These are phyloP conservation scores for Tillandsia fasciculata DNA, from an alignment of 176 grass and related monocot species.

Conservation along the genomic window DNA sequence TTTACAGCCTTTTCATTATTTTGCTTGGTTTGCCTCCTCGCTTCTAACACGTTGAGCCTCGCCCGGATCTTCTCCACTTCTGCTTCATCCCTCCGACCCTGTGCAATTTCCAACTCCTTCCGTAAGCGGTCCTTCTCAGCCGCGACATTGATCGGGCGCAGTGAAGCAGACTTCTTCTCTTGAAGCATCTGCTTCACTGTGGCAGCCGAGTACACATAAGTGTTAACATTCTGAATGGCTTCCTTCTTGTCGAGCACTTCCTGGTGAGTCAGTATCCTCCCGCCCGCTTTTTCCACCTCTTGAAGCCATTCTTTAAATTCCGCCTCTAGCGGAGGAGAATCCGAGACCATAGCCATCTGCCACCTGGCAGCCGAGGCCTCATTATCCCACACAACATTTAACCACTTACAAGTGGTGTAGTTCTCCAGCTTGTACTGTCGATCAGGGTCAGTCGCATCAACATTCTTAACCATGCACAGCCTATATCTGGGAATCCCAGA, in stretches of 20 bases:
- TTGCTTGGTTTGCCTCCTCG: conserved; percentile 29
- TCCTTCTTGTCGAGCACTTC: conserved; percentile 90
- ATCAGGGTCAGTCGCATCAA: conserved; percentile 70
- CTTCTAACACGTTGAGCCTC: conserved; percentile 55
- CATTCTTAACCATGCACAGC: conserved; percentile 75
- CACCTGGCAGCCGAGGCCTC: conserved; percentile 62
- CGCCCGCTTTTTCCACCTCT: conserved; percentile 52
- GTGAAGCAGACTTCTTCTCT: conserved; percentile 68
- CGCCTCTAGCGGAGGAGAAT: conserved; percentile 45
- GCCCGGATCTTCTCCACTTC: conserved; percentile 57
- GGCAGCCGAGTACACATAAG: conserved; percentile 60
- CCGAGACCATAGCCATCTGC: conserved; percentile 86
- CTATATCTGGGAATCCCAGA: conserved; percentile 56
- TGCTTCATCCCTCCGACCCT: conserved; percentile 39
- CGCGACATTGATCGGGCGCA: conserved; percentile 78
- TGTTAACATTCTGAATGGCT: conserved; percentile 50
- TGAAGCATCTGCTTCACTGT: conserved; percentile 69
- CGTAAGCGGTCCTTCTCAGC: conserved; percentile 91
- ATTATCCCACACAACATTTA: conserved; percentile 72
- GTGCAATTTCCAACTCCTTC: conserved; percentile 64
- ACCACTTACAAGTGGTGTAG: conserved; percentile 66
- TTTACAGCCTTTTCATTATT: conserved; percentile 68
- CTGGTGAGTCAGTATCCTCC: conserved; percentile 63
- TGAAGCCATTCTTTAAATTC: conserved; percentile 92
- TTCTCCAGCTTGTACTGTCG: conserved; percentile 65